A percentile compares a stretch with the other conserved stretches of the same genome.
phyloP scores from a whole-genome alignment of 108 stramenopile species.

The Skeletonema tropicum region DNA sequence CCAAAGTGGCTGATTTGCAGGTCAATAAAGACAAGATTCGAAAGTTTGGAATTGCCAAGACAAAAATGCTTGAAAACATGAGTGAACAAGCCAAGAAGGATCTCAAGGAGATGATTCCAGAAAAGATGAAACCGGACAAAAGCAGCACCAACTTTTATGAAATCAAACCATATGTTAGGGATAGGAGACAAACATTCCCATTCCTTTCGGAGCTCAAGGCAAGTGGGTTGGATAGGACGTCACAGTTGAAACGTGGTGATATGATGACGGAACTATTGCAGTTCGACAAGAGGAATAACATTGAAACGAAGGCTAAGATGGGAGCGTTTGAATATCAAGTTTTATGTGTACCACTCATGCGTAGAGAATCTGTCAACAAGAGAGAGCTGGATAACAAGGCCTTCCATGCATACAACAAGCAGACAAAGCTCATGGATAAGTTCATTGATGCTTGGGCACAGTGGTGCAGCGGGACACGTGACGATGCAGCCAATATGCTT shows the following conservation, averaged over 20 bases:
- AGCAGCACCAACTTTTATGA: slow-evolving; percentile 1
- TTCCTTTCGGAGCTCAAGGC: slow-evolving; percentile 1
- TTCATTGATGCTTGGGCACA: slow-evolving; percentile 1
- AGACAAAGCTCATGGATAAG: slow-evolving; percentile 8
- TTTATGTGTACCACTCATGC: background rate
- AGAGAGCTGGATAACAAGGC: slow-evolving; percentile 5
- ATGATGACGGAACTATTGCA: slow-evolving; percentile 13
- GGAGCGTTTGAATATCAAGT: background rate
- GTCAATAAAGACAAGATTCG: slow-evolving; percentile 7
- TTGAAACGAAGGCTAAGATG: background rate
- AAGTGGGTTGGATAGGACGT: slow-evolving; percentile 1
- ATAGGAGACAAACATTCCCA: slow-evolving; percentile 14
- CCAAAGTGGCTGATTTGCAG: background rate
- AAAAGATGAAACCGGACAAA: background rate
- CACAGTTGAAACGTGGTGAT: background rate
- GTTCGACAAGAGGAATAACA: slow-evolving; percentile 17
- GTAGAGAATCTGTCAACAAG: slow-evolving; percentile 11
- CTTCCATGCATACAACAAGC: slow-evolving; percentile 12
- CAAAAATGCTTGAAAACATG: background rate
- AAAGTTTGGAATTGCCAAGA: slow-evolving; percentile 21
- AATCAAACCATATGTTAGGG: background rate
- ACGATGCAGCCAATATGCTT: slow-evolving; percentile 14
- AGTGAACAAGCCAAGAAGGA: slow-evolving; percentile 5
- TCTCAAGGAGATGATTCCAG: slow-evolving; percentile 4
- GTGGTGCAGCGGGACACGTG: slow-evolving; percentile 1